Base-by-base conservation (phyloP, 73 alveolate species). In the Stentor coeruleus region DNA sequence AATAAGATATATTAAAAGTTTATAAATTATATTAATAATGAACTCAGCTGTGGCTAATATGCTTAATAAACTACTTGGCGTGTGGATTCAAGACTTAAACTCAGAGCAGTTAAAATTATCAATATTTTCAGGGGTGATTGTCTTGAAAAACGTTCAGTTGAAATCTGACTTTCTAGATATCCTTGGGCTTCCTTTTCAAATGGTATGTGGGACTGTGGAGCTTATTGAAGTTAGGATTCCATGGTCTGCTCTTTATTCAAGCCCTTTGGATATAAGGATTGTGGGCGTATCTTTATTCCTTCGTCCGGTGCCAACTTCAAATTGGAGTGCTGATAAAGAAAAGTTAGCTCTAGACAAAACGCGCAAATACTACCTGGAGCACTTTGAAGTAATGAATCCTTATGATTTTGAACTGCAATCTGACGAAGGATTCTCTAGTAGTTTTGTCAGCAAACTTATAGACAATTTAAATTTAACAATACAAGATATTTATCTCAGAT, bases 381-480 rank as follows among this genome's bases (percentile, higher is more conserved):
- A 49, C 66, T 49, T 49, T 20, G 66, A 49, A 49, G 20, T 49
- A 20, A 49, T 49, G 66, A 49, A 49, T 49, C 66, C 6, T 11
- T 6, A 49, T 20, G 66, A 49, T 20, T 20, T 49, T 49, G 66
- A 49, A 49, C n/a, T n/a, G n/a, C 6, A 11, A 20, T 11, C 28
- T 49, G 28, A 49, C 6, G 66, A 49, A 49, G 6, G 28, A 20
- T 11, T 11, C 66, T 11, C 6, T 20, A 49, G 66, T 20, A 49
- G 6, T 49, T 49, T 49, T 11, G 20, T 20, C 66, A 49, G 66
- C 20, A 90, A 79, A 39, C 77, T 90, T 20, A 79, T 90, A 14
- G 92, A 90, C 75, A 90, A 90, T 66, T 58, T 86, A 26, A 84
- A 86, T 49, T 58, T 82, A 3, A 74, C 39, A 1, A 39, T 90